Evolutionary conservation across 2,329 filamentous ascomycete genomes (phyloP).

Genomic region (Alternaria solani): DNA sequence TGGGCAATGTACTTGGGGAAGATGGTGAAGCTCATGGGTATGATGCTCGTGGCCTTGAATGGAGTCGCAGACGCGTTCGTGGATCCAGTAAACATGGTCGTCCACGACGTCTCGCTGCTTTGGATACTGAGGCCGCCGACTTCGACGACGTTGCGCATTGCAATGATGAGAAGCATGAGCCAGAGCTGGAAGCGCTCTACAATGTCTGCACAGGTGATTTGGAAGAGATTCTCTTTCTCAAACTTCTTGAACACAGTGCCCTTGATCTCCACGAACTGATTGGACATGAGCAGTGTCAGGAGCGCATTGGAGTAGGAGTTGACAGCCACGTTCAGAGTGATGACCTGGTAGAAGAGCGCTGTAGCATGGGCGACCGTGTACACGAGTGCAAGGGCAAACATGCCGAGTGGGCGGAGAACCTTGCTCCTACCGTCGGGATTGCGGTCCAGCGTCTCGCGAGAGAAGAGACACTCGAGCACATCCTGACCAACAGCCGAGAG

Average conservation of each 20-base stretch:
- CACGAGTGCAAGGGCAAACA: slow-evolving; percentile 84
- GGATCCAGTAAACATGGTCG: slow-evolving; percentile 36
- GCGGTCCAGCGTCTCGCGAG: slow-evolving; percentile 87
- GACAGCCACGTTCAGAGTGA: slow-evolving; percentile 95
- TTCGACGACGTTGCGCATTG: slow-evolving; percentile 93
- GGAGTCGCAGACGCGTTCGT: slow-evolving; percentile 60
- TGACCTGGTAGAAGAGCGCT: slow-evolving; percentile 94
- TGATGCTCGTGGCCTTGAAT: slow-evolving; percentile 72
- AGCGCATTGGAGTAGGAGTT: slow-evolving; percentile 98
- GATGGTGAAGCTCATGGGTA: slow-evolving; percentile 90
- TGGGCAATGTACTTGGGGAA: slow-evolving; percentile 88
- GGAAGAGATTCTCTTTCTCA: slow-evolving; percentile 96
- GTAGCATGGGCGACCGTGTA: slow-evolving; percentile 92
- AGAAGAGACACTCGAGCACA: slow-evolving; percentile 94
- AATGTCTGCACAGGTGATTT: slow-evolving; percentile 94
- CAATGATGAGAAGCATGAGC: slow-evolving; percentile 97
- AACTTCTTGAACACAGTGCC: slow-evolving; percentile 98
- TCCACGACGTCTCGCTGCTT: slow-evolving; percentile 42
- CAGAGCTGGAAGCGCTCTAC: slow-evolving; percentile 97
- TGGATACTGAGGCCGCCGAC: slow-evolving; percentile 79
- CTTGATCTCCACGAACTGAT: slow-evolving; percentile 99
- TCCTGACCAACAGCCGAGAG: slow-evolving; percentile 94
- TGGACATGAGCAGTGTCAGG: slow-evolving; percentile 89
- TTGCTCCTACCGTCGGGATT: slow-evolving; percentile 90
- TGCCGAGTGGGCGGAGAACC: slow-evolving; percentile 83